phyloP scores from a whole-genome alignment of 352 stramenopile genomes.

The Pythium aristosporum region DNA sequence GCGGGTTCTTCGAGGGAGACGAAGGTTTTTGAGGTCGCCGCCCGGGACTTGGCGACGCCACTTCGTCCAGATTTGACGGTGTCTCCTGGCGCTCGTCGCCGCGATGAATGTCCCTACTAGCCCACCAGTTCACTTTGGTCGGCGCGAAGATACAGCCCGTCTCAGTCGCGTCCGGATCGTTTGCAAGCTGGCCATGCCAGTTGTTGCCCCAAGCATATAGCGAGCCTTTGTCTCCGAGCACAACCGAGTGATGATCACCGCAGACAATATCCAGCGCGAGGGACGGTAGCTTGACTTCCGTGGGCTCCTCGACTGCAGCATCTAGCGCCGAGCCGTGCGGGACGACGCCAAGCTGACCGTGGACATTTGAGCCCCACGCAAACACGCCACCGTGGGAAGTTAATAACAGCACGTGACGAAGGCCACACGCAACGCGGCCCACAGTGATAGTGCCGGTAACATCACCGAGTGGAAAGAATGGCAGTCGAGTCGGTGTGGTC shows the following conservation, averaged over 20 bases:
- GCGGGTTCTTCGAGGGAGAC: background rate
- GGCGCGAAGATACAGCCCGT: constrained; percentile 22
- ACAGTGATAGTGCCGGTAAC: constrained; percentile 17
- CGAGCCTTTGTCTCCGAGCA: constrained; percentile 44
- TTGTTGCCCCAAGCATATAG: constrained; percentile 65
- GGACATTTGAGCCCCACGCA: constrained; percentile 65
- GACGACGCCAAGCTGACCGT: constrained; percentile 61
- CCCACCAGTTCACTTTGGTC: constrained; percentile 24
- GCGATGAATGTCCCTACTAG: background rate
- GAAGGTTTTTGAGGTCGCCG: background rate
- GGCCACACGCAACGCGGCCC: constrained; percentile 43
- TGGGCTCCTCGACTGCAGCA: constrained; percentile 26
- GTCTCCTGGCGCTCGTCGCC: background rate
- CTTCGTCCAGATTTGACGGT: background rate
- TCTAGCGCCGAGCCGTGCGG: constrained; percentile 21
- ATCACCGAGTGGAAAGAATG: constrained; percentile 6
- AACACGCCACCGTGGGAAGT: constrained; percentile 36
- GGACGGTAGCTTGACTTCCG: constrained; percentile 22
- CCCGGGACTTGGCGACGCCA: background rate
- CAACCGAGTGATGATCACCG: constrained; percentile 67
- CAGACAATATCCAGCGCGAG: constrained; percentile 46
- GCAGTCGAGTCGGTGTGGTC: constrained; percentile 11
- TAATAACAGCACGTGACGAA: constrained; percentile 37
- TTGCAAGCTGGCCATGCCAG: constrained; percentile 68
- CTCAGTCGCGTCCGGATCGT: constrained; percentile 33